Evolutionary conservation across 2,329 filamentous ascomycete species (phyloP), one percentile per base, ranked within the genome.

Genomic region (Coniella lustricola): DNA sequence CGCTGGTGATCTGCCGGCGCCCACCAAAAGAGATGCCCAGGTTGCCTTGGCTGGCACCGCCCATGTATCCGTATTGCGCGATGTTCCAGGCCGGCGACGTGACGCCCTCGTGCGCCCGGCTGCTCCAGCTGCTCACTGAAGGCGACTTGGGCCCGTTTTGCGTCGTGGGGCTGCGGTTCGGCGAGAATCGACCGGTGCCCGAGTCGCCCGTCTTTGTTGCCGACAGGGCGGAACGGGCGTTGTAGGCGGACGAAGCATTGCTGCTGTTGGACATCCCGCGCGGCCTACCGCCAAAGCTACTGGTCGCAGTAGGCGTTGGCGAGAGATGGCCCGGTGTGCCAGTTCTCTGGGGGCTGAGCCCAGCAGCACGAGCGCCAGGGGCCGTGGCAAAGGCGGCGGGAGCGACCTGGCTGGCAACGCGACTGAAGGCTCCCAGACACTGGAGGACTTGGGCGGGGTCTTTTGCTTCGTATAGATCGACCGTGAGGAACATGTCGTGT

Each of bases 21-120:
- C 84, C 88, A 48, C 93, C 93, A 66, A 97, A 97, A 10, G 87
- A 82, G 57, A 98, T 89, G 16, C 93, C 93, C 53, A 96, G 82
- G 59, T 95, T 97, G 3, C 89, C 91, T 65, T 98, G 93, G 60
- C 88, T 96, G 21, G 93, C 93, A 42, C 93, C 93, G 50, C 93
- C 93, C 85, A 97, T 93, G 67, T 96, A 98, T 7, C 93, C 90
- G 63, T 98, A 98, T 64, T 98, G 93, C 49, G 90, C 86, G 58
- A 97, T 97, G 63, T 97, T 98, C 93, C 93, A 98, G 1, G 93
- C 93, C 0, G 93, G 93, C 21, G 84, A 76, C 2, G 90, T 96
- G 38, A 76, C 77, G 14, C 79, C 80, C 65, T 96, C 87, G 57
- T 96, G 88, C 48, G 79, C 77, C 65, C 79, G 87, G 64, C 82